Evolutionary conservation across 106 monocot species (phyloP), one percentile per base, ranked within the genome.

Genomic region (Amphibolis antarctica): DNA sequence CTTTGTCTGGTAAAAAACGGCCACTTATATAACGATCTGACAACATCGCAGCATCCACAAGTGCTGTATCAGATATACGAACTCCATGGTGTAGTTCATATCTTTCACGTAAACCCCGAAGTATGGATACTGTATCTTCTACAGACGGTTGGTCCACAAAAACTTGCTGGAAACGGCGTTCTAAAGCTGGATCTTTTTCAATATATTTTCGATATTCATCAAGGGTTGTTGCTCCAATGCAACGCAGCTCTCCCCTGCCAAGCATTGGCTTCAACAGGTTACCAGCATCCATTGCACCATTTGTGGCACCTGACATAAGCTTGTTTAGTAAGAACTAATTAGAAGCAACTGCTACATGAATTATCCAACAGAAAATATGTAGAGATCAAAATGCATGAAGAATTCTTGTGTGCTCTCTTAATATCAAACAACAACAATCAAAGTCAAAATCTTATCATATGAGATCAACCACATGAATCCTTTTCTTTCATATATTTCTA

Each of bases 71-170:
- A 42, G 82, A 88, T 14, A 99, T 99, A 20, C 91, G 84, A 15
- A 99, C 91, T 26, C 98, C 98, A 73, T 99, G 98, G 67, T 99
- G 98, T 10, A 99, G 74, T 74, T 99, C 98, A 67, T 99, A 99
- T 75, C 87, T 88, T 66, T 99, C 91, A 42, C 98, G 84, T 67
- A 99, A 74, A 20, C 98, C 98, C 46, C 91, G 87, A 9, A 99
- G 79, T 77, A 99, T 99, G 14, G 91, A 91, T 42, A 99, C 73
- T 19, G 98, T 99, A 70, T 99, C 91, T 72, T 85, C 91, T 46
- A 99, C 91, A 5, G 77, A 64, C 55, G 98, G 98, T 29, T 99
- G 98, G 71, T 91, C 85, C 75, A 91, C 98, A 77, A 79, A 99
- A 73, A 99, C 98, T 67, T 99, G 98, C 56, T 99, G 98, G 64